A percentile compares a stretch with the other conserved stretches of the same genome.
Evolutionary conservation across 768 basidiomycete species (phyloP).

Genomic region (Tulasnella sp.): DNA sequence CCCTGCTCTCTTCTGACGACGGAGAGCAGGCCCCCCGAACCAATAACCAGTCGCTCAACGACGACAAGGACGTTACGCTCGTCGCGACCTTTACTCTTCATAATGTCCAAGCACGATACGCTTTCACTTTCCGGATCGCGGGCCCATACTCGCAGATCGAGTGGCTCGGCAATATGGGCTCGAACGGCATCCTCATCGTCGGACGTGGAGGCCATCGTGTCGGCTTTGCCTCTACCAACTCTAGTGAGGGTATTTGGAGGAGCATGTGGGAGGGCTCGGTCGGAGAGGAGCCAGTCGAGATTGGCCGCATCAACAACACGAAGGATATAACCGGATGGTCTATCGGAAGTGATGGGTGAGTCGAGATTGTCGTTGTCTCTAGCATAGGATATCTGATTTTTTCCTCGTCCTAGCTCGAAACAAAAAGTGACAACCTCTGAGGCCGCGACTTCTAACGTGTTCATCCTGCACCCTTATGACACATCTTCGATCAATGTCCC

Average conservation of each 20-base stretch:
- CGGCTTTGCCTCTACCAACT: background rate
- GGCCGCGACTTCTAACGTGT: background rate
- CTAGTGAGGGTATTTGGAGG: background rate
- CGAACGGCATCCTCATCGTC: conserved; percentile 11
- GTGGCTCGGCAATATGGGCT: conserved; percentile 14
- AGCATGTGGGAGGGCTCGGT: background rate
- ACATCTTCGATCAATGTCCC: background rate
- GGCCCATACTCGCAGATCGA: conserved; percentile 5
- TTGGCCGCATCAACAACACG: conserved; percentile 2
- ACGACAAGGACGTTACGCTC: conserved; percentile 6
- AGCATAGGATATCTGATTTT: background rate
- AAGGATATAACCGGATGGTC: conserved; percentile 7
- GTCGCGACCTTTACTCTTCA: conserved; percentile 5
- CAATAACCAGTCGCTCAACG: background rate
- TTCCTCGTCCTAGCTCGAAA: background rate
- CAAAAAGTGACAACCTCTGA: conserved; percentile 2
- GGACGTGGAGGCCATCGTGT: conserved; percentile 3
- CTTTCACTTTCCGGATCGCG: conserved; percentile 14
- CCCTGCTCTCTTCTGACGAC: conserved; percentile 3
- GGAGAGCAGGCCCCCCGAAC: background rate
- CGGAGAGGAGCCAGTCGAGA: conserved; percentile 1
- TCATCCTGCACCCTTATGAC: conserved; percentile 6
- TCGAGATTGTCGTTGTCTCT: background rate
- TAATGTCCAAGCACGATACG: conserved; percentile 1
- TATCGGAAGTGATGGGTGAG: conserved; percentile 3